These are phyloP conservation scores for Leccinum angustisporum DNA, from an alignment of 1,284 basidiomycete genomes.

Conservation along the genomic window DNA sequence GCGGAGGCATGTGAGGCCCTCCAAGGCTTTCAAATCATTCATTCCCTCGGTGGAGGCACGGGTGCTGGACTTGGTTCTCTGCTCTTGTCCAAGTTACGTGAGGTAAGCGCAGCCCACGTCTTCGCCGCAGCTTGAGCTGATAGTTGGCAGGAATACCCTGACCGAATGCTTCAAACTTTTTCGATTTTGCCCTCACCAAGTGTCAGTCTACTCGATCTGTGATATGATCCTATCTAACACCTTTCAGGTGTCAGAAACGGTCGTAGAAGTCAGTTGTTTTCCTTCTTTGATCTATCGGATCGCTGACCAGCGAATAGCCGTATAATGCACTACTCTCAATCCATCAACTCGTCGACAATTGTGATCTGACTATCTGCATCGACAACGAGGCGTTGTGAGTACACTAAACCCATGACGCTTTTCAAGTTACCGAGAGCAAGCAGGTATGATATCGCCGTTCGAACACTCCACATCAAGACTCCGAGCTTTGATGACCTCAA, in stretches of 20 bases:
- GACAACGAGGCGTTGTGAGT: slow-evolving; percentile 91
- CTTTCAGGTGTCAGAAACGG: slow-evolving; percentile 84
- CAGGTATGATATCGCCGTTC: slow-evolving; percentile 81
- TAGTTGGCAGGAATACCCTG: slow-evolving; percentile 72
- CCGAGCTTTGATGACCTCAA: slow-evolving; percentile 82
- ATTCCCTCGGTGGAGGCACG: slow-evolving; percentile 93
- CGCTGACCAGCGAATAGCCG: slow-evolving; percentile 45
- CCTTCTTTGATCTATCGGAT: not conserved
- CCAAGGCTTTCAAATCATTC: slow-evolving; percentile 92
- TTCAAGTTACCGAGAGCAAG: not conserved
- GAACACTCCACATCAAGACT: slow-evolving; percentile 70
- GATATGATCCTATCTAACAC: slow-evolving; percentile 14
- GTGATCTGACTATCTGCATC: slow-evolving; percentile 87
- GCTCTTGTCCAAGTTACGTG: slow-evolving; percentile 81
- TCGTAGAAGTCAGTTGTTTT: slow-evolving; percentile 69
- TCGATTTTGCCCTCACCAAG: slow-evolving; percentile 91
- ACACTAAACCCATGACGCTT: not conserved
- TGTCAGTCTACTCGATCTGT: slow-evolving; percentile 38
- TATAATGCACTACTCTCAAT: slow-evolving; percentile 91
- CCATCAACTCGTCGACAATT: slow-evolving; percentile 90
- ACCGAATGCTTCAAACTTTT: slow-evolving; percentile 93
- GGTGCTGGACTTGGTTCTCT: slow-evolving; percentile 86
- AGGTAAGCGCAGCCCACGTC: slow-evolving; percentile 42
- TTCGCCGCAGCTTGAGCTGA: slow-evolving; percentile 4
- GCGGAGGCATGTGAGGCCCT: slow-evolving; percentile 83